A percentile compares a stretch with the other conserved stretches of the same genome.
These are phyloP conservation scores for Komagataella kurtzmanii DNA, from an alignment of 805 yeast genomes.

Conservation along the genomic window DNA sequence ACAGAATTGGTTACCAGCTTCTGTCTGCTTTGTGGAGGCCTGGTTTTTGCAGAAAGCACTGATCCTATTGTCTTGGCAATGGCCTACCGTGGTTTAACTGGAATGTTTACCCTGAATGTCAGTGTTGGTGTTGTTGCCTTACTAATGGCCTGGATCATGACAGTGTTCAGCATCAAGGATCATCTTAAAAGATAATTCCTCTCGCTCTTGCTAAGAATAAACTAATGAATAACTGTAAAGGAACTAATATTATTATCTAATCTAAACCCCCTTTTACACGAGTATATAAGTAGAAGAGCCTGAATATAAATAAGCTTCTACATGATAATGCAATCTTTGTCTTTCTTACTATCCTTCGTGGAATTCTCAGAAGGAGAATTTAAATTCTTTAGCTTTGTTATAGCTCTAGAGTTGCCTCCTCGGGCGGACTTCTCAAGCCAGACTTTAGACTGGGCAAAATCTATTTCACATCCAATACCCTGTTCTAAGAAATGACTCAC, in stretches of 20 bases:
- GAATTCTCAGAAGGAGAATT: neutral
- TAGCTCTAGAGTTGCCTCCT: constrained; percentile 7
- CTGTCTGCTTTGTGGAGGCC: constrained; percentile 76
- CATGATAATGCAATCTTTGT: neutral
- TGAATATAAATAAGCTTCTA: neutral
- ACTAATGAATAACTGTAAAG: neutral
- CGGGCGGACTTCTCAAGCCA: constrained; percentile 75
- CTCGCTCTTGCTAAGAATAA: neutral
- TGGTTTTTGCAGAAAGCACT: constrained; percentile 84
- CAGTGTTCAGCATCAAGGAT: constrained; percentile 48
- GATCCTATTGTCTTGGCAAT: constrained; percentile 74
- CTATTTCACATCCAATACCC: constrained; percentile 73
- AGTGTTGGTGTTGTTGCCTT: constrained; percentile 69
- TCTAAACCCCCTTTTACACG: neutral
- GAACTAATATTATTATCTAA: neutral
- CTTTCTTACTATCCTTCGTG: neutral
- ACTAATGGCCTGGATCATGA: constrained; percentile 82
- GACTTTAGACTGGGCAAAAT: constrained; percentile 40
- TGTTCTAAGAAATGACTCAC: constrained; percentile 73
- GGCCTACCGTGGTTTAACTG: constrained; percentile 70
- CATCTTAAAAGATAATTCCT: constrained; percentile 20
- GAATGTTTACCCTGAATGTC: constrained; percentile 85
- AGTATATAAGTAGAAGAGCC: neutral
- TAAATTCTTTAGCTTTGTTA: neutral
- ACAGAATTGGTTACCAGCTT: constrained; percentile 77